Evolutionary conservation across 2,329 filamentous ascomycete species (phyloP).

Genomic region (Stachybotrys echinatus): DNA sequence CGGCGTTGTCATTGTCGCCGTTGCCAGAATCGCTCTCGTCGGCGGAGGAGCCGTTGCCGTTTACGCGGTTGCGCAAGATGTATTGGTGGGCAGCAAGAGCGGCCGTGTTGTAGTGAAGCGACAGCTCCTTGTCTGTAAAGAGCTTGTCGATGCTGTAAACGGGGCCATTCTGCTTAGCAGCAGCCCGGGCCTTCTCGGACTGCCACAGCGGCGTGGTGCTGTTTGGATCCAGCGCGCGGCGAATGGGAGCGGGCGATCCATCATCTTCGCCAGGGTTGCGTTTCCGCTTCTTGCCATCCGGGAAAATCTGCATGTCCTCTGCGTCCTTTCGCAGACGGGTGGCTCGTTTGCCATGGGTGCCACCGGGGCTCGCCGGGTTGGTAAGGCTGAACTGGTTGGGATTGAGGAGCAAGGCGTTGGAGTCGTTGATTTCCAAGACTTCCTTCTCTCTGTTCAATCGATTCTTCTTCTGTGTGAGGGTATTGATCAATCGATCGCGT

Average conservation of each 20-base stretch:
- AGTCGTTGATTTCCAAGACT: conserved; percentile 61
- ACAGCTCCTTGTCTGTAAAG: conserved; percentile 65
- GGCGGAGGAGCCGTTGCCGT: conserved; percentile 43
- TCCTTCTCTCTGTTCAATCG: conserved; percentile 62
- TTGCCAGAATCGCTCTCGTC: conserved; percentile 50
- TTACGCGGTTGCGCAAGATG: conserved; percentile 51
- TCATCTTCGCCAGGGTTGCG: conserved; percentile 56
- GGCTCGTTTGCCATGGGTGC: conserved; percentile 57
- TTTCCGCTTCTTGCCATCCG: conserved; percentile 59
- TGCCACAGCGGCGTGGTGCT: conserved; percentile 59
- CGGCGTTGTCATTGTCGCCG: conserved; percentile 43
- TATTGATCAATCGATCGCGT: conserved; percentile 62
- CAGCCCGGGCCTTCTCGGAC: conserved; percentile 49
- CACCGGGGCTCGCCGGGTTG: conserved; percentile 59
- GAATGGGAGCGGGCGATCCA: conserved; percentile 55
- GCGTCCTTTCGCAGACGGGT: conserved; percentile 56
- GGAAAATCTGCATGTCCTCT: conserved; percentile 51
- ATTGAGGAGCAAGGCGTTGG: conserved; percentile 59
- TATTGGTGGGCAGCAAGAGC: conserved; percentile 59
- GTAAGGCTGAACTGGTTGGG: conserved; percentile 63
- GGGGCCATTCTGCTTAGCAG: conserved; percentile 51
- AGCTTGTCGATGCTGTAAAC: conserved; percentile 65
- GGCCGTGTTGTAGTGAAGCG: conserved; percentile 59
- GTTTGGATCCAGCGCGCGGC: conserved; percentile 49
- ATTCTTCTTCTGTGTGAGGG: conserved; percentile 59